Evolutionary conservation across 495 filamentous ascomycete species (phyloP).

Genomic region (Lophium mytilinum): DNA sequence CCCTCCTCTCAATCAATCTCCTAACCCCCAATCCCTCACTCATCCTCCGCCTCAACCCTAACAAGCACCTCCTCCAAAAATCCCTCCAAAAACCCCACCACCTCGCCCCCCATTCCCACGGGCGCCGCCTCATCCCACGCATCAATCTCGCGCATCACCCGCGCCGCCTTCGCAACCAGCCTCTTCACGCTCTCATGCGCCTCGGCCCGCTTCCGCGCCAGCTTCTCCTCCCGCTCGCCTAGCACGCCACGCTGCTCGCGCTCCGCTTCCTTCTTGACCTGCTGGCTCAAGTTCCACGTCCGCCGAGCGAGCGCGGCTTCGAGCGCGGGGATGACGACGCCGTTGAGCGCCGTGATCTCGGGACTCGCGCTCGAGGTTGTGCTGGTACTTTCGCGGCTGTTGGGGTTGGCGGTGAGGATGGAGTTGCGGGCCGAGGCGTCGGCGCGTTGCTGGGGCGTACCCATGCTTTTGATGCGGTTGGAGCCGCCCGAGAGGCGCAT

Average conservation of each 20-base stretch:
- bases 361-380: background rate
- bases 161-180: slow-evolving; percentile 65
- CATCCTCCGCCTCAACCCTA: slow-evolving; percentile 75
- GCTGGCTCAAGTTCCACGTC: slow-evolving; percentile 52
- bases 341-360: slow-evolving; percentile 57
- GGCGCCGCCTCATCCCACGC: slow-evolving; percentile 71
- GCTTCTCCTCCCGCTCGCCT: background rate
- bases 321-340: slow-evolving; percentile 84
- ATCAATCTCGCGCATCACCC: slow-evolving; percentile 80
- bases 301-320: slow-evolving; percentile 80
- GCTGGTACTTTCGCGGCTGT: background rate
- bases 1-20: background rate
- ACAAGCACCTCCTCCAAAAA: slow-evolving; percentile 93
- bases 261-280: slow-evolving; percentile 31
- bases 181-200: slow-evolving; percentile 75
- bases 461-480: too few species aligned
- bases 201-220: slow-evolving; percentile 46
- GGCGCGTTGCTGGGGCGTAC: too few species aligned
- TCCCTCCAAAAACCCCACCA: slow-evolving; percentile 79
- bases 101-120: slow-evolving; percentile 85
- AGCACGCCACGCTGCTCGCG: slow-evolving; percentile 1
- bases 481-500: too few species aligned
- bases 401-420: background rate
- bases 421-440: background rate
- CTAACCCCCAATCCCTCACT: slow-evolving; percentile 36